A percentile compares a stretch with the other conserved stretches of the same genome.
Evolutionary conservation across 2,329 filamentous ascomycete species (phyloP).

Genomic region (Penicillium rolfsii): DNA sequence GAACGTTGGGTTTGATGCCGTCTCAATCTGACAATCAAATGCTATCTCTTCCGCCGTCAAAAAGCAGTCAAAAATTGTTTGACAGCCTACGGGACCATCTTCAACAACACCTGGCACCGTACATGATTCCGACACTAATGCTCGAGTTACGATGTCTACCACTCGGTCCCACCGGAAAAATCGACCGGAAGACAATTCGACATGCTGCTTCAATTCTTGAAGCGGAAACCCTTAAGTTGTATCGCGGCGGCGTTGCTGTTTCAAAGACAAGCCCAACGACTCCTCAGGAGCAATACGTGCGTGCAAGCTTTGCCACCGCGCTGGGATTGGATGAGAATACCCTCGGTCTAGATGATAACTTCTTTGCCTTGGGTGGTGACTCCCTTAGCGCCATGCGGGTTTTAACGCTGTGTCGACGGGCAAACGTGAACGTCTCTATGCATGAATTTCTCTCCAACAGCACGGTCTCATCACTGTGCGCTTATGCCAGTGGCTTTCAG

Average conservation of each 20-base stretch:
- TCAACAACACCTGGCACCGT: not conserved
- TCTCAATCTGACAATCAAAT: not conserved
- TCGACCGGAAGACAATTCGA: not conserved
- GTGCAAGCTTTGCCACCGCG: not conserved
- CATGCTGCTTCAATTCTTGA: slow-evolving; percentile 1
- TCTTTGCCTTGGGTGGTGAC: slow-evolving; percentile 6
- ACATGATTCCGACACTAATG: not conserved
- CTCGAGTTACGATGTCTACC: not conserved
- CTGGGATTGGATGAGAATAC: slow-evolving; percentile 1
- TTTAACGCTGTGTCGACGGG: not conserved
- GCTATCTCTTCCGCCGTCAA: not conserved
- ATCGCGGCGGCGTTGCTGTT: not conserved
- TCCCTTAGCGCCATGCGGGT: slow-evolving; percentile 5
- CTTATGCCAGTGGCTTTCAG: not conserved
- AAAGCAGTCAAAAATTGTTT: not conserved
- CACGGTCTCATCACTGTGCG: not conserved
- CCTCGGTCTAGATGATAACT: not conserved
- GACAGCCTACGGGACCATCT: not conserved
- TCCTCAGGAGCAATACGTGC: not conserved
- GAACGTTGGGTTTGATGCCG: not conserved
- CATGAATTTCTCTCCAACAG: slow-evolving; percentile 1
- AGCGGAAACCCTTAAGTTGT: not conserved
- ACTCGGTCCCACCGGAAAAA: not conserved
- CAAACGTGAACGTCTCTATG: not conserved
- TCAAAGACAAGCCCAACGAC: not conserved